Base-by-base conservation (phyloP, 1,284 basidiomycete genomes). In the Apiotrichum brassicae region DNA sequence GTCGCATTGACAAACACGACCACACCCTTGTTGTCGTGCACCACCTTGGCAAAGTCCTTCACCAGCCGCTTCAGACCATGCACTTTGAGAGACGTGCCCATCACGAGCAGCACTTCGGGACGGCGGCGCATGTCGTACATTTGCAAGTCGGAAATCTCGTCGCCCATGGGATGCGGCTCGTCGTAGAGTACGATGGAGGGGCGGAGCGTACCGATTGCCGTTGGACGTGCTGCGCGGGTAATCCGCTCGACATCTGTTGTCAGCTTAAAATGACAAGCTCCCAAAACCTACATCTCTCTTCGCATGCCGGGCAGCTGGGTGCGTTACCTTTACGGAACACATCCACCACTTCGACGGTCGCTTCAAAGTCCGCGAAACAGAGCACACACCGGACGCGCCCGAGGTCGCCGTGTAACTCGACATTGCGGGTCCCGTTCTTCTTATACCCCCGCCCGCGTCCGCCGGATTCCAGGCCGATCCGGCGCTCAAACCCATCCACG, bases 41-140 rank as follows among this genome's bases (percentile, higher is more conserved):
- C 86, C 13, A 78, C 79, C 60, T 82, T 84, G 11, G 92, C 88
- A 60, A 97, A 95, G 53, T 93, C 89, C 70, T 92, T 92, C 37
- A 97, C 90, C 33, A 97, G 81, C 60, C 85, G 86, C 73, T 90
- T 92, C 46, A 95, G 78, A 6, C 93, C 93, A 61, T 93, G 90
- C 8, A 97, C 77, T 68, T 95, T 94, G 59, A 97, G 80, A 24
- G 88, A 92, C 14, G 93, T 97, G 35, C 93, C 93, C 84, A 95
- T 94, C 59, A 97, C 85, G 62, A 97, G 84, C 36, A 97, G 77
- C 74, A 95, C 78, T 65, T 97, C 93, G 1, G 93, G 93, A 62
- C 82, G 83, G 44, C 82, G 82, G 12, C 75, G 70, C 14, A 91
- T 67, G 68, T 94, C 91, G 19, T 78, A 74, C 2, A 81, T 76